Evolutionary conservation across 208 protist genomes (phyloP).

Genomic region (Wallacemonas sp.): DNA sequence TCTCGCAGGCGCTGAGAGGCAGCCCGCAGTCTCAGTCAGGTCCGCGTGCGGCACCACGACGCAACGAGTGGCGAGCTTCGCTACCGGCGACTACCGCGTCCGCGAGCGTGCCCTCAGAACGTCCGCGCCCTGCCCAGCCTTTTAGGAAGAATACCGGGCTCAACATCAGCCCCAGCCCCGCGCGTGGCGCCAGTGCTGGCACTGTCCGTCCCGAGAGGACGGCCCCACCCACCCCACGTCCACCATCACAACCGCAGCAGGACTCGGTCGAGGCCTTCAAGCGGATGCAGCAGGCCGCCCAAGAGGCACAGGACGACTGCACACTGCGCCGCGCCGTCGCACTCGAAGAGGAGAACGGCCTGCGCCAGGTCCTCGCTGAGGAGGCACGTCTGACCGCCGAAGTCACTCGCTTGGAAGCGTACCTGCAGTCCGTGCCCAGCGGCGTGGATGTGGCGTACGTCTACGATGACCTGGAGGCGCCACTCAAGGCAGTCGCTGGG

Average conservation of each 20-base stretch:
- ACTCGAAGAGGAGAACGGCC: conserved; percentile 15
- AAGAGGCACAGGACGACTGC: background rate
- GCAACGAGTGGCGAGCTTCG: background rate
- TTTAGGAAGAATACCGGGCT: no score
- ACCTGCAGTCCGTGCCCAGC: conserved; percentile 13
- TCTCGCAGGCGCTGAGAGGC: background rate
- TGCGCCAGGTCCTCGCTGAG: conserved; percentile 18
- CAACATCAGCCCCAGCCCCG: conserved; percentile 9
- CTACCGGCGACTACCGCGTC: background rate
- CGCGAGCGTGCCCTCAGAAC: no score
- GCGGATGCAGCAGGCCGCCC: background rate
- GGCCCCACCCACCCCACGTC: background rate
- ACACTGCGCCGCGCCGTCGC: conserved; percentile 13
- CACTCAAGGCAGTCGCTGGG: background rate
- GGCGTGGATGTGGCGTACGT: conserved; percentile 20
- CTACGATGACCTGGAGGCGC: conserved; percentile 15
- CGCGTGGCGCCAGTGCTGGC: background rate
- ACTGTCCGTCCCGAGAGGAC: no score
- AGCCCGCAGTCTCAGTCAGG: background rate
- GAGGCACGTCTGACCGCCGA: conserved; percentile 8
- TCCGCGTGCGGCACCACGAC: background rate
- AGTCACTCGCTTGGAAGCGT: conserved; percentile 4
- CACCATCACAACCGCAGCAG: background rate
- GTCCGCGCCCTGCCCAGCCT: no score
- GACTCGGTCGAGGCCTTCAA: background rate